Conservation (phyloP, 306 rosid species). For the Cicer arietinum region DNA sequence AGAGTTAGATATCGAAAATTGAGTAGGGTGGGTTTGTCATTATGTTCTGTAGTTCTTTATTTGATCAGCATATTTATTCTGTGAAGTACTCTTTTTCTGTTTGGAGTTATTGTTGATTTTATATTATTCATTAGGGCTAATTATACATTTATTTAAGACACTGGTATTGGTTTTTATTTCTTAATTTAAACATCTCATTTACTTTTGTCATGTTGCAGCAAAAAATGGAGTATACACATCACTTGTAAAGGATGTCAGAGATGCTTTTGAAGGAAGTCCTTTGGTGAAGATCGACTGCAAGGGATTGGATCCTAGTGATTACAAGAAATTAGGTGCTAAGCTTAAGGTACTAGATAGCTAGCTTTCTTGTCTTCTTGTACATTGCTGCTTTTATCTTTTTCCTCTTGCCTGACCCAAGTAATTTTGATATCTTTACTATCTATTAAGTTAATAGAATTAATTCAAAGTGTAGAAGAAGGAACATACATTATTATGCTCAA, state of each 20-base stretch:
- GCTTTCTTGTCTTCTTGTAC: slow-evolving; percentile 19
- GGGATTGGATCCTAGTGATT: slow-evolving; percentile 92
- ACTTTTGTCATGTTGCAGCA: slow-evolving; percentile 56
- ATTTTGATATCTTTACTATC: slow-evolving; percentile 27
- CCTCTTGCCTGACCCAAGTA: background rate
- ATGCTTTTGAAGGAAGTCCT: slow-evolving; percentile 92
- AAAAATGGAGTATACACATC: slow-evolving; percentile 86
- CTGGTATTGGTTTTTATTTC: slow-evolving; percentile 1
- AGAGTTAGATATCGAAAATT: slow-evolving; percentile 27
- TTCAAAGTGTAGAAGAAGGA: slow-evolving; percentile 22
- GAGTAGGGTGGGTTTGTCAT: background rate
- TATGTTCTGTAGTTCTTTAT: slow-evolving; percentile 16
- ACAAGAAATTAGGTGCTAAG: slow-evolving; percentile 94
- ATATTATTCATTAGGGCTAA: slow-evolving; percentile 8
- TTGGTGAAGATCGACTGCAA: slow-evolving; percentile 84
- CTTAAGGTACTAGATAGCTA: slow-evolving; percentile 66
- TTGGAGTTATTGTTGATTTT: background rate
- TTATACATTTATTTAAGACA: slow-evolving; percentile 19
- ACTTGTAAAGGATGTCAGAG: slow-evolving; percentile 78
- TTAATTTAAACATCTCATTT: slow-evolving; percentile 40
- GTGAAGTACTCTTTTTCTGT: slow-evolving; percentile 5
- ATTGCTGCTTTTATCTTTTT: background rate
- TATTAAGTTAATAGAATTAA: slow-evolving; percentile 10
- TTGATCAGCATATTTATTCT: slow-evolving; percentile 36
- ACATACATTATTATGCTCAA: background rate